phyloP scores from a whole-genome alignment of 2,329 filamentous ascomycete genomes.

The Cordyceps javanica region DNA sequence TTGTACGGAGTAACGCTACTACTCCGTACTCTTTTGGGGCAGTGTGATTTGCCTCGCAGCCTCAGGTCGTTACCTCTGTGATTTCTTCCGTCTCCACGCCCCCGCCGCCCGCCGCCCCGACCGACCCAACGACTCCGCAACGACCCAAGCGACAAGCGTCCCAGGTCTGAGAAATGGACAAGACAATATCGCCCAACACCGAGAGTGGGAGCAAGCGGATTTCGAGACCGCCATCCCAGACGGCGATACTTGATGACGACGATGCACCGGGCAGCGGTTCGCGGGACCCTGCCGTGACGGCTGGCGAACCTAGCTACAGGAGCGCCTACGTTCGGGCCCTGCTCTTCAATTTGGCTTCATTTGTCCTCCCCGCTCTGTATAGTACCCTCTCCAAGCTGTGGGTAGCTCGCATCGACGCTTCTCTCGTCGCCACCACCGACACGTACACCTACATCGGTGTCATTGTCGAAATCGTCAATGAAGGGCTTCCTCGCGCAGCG shows the following conservation, averaged over 20 bases:
- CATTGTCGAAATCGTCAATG: conserved; percentile 63
- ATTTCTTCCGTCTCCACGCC: conserved; percentile 1
- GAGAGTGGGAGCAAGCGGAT: neutral
- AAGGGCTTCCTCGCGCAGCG: conserved; percentile 61
- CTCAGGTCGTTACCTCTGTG: neutral
- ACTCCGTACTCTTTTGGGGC: neutral
- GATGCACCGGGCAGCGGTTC: neutral
- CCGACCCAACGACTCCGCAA: neutral
- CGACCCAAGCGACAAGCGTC: neutral
- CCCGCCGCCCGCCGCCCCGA: neutral
- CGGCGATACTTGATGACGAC: neutral
- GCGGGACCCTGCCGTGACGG: no score
- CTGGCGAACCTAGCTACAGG: conserved; percentile 15
- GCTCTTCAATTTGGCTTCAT: conserved; percentile 55
- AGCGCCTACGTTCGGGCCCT: conserved; percentile 39
- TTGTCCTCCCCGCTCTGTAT: conserved; percentile 62
- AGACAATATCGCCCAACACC: neutral
- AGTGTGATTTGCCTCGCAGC: neutral
- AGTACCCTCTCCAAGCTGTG: conserved; percentile 62
- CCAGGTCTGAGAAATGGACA: neutral
- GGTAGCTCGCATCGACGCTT: conserved; percentile 60
- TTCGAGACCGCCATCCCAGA: neutral
- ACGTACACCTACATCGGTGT: conserved; percentile 64
- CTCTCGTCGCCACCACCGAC: conserved; percentile 31
- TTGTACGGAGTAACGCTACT: neutral